phyloP scores from a whole-genome alignment of 1,284 basidiomycete species.

The Irpex sp. region DNA sequence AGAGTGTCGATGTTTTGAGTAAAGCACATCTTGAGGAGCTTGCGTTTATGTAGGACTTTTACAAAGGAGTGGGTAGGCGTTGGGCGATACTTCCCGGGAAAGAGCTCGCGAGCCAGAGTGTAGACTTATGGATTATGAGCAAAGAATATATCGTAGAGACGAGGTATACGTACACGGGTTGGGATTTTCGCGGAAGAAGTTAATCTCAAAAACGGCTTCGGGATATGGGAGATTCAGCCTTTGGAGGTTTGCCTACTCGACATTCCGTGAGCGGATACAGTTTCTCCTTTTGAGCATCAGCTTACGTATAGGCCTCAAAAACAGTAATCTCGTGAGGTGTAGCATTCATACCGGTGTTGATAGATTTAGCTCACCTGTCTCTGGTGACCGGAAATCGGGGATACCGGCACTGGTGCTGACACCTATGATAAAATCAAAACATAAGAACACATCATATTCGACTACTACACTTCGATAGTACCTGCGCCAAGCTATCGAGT shows the following conservation, averaged over 20 bases:
- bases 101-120: slow-evolving; percentile 86
- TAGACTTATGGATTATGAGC: slow-evolving; percentile 54
- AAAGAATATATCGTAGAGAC: not conserved
- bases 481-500: slow-evolving; percentile 22
- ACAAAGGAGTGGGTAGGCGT: slow-evolving; percentile 92
- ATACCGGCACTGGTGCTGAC: slow-evolving; percentile 79
- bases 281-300: not conserved
- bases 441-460: not conserved
- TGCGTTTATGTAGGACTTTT: slow-evolving; percentile 64
- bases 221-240: slow-evolving; percentile 72
- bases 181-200: slow-evolving; percentile 70
- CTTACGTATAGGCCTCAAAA: slow-evolving; percentile 53
- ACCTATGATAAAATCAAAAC: slow-evolving; percentile 35
- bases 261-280: not conserved
- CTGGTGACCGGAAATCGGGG: slow-evolving; percentile 76
- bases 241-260: slow-evolving; percentile 64
- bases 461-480: slow-evolving; percentile 3
- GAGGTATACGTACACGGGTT: slow-evolving; percentile 54
- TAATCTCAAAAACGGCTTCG: slow-evolving; percentile 80
- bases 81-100: slow-evolving; percentile 84
- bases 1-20: slow-evolving; percentile 95
- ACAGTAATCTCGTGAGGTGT: not conserved
- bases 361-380: slow-evolving; percentile 49
- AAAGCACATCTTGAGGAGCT: slow-evolving; percentile 72
- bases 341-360: not conserved